phyloP scores from a whole-genome alignment of 2,329 filamentous ascomycete genomes.

The Botrytis paeoniae region DNA sequence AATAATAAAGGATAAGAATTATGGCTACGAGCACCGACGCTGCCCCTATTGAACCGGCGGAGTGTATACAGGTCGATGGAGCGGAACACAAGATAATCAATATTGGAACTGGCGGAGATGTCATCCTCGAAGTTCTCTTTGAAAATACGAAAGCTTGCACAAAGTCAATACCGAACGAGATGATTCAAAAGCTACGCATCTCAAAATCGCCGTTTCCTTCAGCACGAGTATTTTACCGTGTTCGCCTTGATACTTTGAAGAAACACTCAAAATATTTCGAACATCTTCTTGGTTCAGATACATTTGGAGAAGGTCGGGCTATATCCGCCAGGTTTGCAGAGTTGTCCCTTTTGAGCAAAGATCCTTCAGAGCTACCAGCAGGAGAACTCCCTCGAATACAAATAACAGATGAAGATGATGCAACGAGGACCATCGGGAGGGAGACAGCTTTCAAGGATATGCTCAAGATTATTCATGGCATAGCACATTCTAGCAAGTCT shows the following conservation, averaged over 20 bases:
- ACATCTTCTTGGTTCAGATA: slow-evolving; percentile 58
- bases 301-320: slow-evolving; percentile 60
- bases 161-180: slow-evolving; percentile 47
- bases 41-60: background rate
- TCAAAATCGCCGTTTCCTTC: slow-evolving; percentile 32
- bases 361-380: slow-evolving; percentile 48
- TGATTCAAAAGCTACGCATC: slow-evolving; percentile 42
- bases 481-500: slow-evolving; percentile 40
- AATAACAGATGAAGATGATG: slow-evolving; percentile 67
- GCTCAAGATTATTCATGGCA: slow-evolving; percentile 61
- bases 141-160: slow-evolving; percentile 54
- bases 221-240: slow-evolving; percentile 50
- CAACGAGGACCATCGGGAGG: slow-evolving; percentile 57
- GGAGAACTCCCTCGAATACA: slow-evolving; percentile 59
- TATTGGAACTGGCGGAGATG: slow-evolving; percentile 58
- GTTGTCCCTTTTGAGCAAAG: slow-evolving; percentile 46
- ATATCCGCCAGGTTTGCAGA: slow-evolving; percentile 51
- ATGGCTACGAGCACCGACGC: background rate
- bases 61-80: slow-evolving; percentile 27
- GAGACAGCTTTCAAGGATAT: slow-evolving; percentile 65
- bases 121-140: slow-evolving; percentile 65
- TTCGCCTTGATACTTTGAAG: slow-evolving; percentile 55
- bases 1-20: no score
- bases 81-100: slow-evolving; percentile 41
- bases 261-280: slow-evolving; percentile 67